Evolutionary conservation across 805 yeast genomes (phyloP).

Genomic region (Candida boleticola): DNA sequence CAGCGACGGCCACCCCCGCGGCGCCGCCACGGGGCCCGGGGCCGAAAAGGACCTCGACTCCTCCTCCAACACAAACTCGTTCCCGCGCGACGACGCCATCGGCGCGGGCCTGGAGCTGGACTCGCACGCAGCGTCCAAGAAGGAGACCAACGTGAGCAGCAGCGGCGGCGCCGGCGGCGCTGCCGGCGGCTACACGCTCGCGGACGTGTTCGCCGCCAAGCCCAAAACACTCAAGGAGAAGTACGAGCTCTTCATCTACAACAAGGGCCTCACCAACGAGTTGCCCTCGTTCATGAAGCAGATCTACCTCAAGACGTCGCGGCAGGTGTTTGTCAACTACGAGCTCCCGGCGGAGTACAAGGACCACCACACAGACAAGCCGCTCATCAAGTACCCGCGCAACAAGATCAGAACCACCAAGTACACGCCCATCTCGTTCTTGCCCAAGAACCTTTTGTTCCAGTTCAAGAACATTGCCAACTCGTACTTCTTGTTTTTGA

Average conservation of each 20-base stretch:
- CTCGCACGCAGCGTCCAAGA: too few relatives aligned
- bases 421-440: conserved; percentile 55
- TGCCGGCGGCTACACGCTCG: conserved; percentile 5
- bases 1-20: too few relatives aligned
- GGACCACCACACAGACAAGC: conserved; percentile 28
- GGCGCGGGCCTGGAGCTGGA: too few relatives aligned
- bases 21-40: too few relatives aligned
- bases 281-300: conserved; percentile 33
- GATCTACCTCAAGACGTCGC: conserved; percentile 35
- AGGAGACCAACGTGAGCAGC: too few relatives aligned
- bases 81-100: too few relatives aligned
- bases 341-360: conserved; percentile 44
- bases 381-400: conserved; percentile 43
- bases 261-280: conserved; percentile 22
- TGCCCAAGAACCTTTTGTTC: conserved; percentile 53
- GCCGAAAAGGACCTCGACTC: background rate
- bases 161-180: background rate
- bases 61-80: too few relatives aligned
- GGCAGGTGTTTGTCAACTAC: conserved; percentile 50
- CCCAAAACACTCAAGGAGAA: conserved; percentile 23
- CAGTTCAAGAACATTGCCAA: conserved; percentile 64
- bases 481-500: conserved; percentile 53
- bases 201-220: conserved; percentile 14
- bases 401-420: conserved; percentile 64
- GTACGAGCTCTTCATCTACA: conserved; percentile 18